These are phyloP conservation scores for Beta corolliflora DNA, from an alignment of 179 eudicot species.

Conservation along the genomic window DNA sequence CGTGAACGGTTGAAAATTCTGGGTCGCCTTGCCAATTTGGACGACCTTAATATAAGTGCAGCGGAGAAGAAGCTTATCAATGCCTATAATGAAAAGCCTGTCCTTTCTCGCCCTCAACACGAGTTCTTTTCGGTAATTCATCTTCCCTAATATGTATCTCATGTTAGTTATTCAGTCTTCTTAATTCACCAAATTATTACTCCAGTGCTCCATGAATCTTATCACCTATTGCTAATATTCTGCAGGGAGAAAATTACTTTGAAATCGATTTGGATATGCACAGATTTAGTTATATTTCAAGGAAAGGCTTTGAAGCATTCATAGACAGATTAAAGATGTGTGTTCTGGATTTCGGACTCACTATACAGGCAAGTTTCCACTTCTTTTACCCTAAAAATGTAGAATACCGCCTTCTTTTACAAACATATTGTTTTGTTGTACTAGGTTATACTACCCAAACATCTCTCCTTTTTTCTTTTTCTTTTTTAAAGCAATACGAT, in stretches of 20 bases:
- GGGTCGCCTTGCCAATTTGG: slow-evolving; percentile 86
- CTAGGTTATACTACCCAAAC: not conserved
- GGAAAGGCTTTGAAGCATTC: slow-evolving; percentile 78
- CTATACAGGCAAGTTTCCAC: slow-evolving; percentile 67
- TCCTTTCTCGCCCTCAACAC: slow-evolving; percentile 97
- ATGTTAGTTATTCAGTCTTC: not conserved
- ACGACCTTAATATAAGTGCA: slow-evolving; percentile 70
- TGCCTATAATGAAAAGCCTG: slow-evolving; percentile 95
- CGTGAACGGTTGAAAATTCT: slow-evolving; percentile 91
- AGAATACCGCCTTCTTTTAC: not conserved
- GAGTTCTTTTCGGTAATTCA: slow-evolving; percentile 69
- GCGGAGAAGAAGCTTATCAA: slow-evolving; percentile 89
- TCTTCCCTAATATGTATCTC: not conserved
- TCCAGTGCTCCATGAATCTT: not conserved
- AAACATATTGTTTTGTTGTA: not conserved
- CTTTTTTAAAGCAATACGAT: no score
- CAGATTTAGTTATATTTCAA: slow-evolving; percentile 80
- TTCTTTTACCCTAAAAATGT: not conserved
- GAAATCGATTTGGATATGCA: slow-evolving; percentile 88
- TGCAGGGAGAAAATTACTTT: slow-evolving; percentile 75
- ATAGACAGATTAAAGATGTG: slow-evolving; percentile 61
- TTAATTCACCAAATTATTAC: not conserved
- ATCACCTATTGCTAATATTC: slow-evolving; percentile 16
- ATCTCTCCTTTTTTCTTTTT: no score
- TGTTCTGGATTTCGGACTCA: slow-evolving; percentile 72